phyloP scores from a whole-genome alignment of 2,329 filamentous ascomycete genomes.

The Geosmithia putterillii region DNA sequence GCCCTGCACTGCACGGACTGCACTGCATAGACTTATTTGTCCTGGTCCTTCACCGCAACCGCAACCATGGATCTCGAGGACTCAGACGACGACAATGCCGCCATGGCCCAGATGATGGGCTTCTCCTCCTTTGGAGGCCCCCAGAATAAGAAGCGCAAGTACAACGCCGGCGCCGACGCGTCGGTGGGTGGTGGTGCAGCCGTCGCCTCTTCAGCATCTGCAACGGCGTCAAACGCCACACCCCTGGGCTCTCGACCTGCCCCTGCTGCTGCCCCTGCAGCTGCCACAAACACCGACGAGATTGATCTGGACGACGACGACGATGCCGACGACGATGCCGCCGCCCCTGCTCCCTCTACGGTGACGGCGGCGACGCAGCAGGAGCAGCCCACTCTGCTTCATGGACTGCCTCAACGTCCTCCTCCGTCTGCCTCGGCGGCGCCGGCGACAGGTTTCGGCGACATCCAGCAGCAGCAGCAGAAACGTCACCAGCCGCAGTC shows the following conservation, averaged over 20 bases:
- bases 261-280: constrained; percentile 2
- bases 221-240: constrained; percentile 25
- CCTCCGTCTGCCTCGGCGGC: no score
- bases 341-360: neutral
- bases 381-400: neutral
- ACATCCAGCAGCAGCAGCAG: no score
- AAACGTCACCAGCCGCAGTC: no score
- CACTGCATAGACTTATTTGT: no score
- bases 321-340: constrained; percentile 6
- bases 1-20: no score
- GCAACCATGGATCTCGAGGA: constrained; percentile 8
- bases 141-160: constrained; percentile 54
- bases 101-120: constrained; percentile 58
- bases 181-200: constrained; percentile 8
- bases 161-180: constrained; percentile 39
- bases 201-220: constrained; percentile 14
- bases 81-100: constrained; percentile 32
- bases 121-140: constrained; percentile 57
- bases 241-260: constrained; percentile 11
- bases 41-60: no score
- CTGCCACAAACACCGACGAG: constrained; percentile 27
- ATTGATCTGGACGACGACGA: constrained; percentile 30
- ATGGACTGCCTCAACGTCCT: constrained; percentile 19
- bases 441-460: constrained; percentile 1
- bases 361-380: neutral